These are phyloP conservation scores for Petunia axillaris DNA, from an alignment of 257 asterid genomes.

Conservation along the genomic window DNA sequence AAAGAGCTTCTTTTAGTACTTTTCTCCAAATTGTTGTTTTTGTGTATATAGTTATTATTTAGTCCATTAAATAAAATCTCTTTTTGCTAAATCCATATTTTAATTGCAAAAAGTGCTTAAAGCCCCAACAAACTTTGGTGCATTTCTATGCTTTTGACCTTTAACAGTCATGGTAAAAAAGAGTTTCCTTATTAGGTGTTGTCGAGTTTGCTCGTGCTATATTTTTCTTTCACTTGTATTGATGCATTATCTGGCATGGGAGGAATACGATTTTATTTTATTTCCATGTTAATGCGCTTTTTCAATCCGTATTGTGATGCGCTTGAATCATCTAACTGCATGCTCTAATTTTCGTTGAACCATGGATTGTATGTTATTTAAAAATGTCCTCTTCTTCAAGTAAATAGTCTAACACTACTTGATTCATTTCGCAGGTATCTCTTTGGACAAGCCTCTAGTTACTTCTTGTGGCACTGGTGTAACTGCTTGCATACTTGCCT, in stretches of 20 bases:
- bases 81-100: neutral
- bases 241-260: slow-evolving; percentile 7
- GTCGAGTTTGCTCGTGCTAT: slow-evolving; percentile 1
- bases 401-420: neutral
- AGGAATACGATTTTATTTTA: neutral
- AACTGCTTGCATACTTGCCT: slow-evolving; percentile 86
- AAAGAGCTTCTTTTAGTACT: neutral
- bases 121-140: neutral
- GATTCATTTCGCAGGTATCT: slow-evolving; percentile 55
- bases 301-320: neutral
- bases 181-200: slow-evolving; percentile 20
- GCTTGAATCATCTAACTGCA: neutral
- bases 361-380: neutral
- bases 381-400: neutral
- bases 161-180: neutral
- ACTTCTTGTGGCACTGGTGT: slow-evolving; percentile 97
- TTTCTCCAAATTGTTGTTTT: neutral
- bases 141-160: neutral
- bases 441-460: slow-evolving; percentile 68
- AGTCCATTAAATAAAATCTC: neutral
- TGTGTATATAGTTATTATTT: neutral
- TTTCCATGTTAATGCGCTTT: slow-evolving; percentile 6
- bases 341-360: neutral
- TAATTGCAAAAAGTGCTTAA: neutral
- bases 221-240: neutral